phyloP scores from a whole-genome alignment of 306 rosid species.

The Vigna unguiculata region DNA sequence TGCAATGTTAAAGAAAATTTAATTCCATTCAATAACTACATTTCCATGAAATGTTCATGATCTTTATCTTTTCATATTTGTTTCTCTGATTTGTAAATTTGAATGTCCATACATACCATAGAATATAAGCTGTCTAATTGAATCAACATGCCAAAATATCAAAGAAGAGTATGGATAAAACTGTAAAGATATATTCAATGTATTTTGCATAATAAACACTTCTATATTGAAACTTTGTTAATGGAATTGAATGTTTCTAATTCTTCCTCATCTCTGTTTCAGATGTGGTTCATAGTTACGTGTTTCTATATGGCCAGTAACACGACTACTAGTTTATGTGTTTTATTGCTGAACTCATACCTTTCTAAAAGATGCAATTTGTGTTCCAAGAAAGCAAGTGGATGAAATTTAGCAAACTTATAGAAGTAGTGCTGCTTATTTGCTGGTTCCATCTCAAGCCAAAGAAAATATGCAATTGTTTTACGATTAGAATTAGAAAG shows the following conservation, averaged over 20 bases:
- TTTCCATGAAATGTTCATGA: no score
- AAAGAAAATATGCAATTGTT: background rate
- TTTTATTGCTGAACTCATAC: constrained; percentile 84
- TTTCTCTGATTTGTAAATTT: background rate
- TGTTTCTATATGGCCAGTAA: constrained; percentile 73
- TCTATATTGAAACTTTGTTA: constrained; percentile 16
- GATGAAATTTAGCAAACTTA: constrained; percentile 56
- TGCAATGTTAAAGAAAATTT: no score
- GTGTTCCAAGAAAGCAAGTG: constrained; percentile 60
- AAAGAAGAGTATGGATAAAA: constrained; percentile 1
- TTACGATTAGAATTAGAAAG: no score
- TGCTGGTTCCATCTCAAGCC: constrained; percentile 24
- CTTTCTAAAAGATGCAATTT: constrained; percentile 68
- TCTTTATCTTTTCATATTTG: no score
- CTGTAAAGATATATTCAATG: no score
- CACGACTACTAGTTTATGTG: constrained; percentile 65
- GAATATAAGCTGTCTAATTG: background rate
- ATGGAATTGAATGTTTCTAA: constrained; percentile 37
- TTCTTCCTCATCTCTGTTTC: constrained; percentile 39
- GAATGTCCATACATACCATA: background rate
- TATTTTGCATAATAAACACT: background rate
- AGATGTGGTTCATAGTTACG: constrained; percentile 82
- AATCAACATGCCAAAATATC: background rate
- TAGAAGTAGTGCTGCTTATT: constrained; percentile 42
- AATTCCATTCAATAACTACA: no score